Conservation (phyloP, 1,284 basidiomycete genomes). For the Cryptococcus neoformans region DNA sequence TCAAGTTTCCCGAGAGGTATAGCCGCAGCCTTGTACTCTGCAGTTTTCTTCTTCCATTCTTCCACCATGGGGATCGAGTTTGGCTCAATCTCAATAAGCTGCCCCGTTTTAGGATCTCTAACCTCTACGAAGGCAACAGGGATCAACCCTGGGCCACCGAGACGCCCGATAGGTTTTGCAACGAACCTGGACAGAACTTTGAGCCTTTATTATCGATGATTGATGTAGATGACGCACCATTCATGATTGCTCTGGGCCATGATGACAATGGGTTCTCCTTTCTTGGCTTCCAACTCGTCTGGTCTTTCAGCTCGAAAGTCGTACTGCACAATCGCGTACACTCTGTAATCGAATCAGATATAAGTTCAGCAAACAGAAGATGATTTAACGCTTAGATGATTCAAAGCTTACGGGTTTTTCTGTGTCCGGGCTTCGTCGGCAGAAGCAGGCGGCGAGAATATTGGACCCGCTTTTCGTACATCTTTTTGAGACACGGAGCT, state of each 20-base stretch:
- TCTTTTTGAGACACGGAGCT: slow-evolving; percentile 14
- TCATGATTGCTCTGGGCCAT: slow-evolving; percentile 53
- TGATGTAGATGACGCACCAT: slow-evolving; percentile 38
- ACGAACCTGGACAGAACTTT: slow-evolving; percentile 53
- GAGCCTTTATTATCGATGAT: neutral
- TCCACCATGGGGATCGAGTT: slow-evolving; percentile 87
- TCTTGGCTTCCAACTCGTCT: slow-evolving; percentile 93
- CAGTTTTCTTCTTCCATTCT: slow-evolving; percentile 96
- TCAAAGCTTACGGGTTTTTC: slow-evolving; percentile 19
- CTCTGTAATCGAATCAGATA: slow-evolving; percentile 19
- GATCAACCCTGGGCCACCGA: slow-evolving; percentile 94
- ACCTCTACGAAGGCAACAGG: slow-evolving; percentile 96
- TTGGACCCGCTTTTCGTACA: slow-evolving; percentile 12
- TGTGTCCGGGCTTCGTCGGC: slow-evolving; percentile 8
- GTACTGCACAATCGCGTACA: slow-evolving; percentile 91
- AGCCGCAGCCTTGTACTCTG: slow-evolving; percentile 92
- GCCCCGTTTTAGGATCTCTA: slow-evolving; percentile 82
- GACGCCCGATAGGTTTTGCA: slow-evolving; percentile 84
- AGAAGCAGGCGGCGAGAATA: slow-evolving; percentile 15
- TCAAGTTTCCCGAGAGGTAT: slow-evolving; percentile 92
- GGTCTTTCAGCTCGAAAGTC: slow-evolving; percentile 92
- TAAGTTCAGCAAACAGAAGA: too few relatives aligned
- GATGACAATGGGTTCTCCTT: slow-evolving; percentile 86
- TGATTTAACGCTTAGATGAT: too few relatives aligned
- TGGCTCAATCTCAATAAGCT: slow-evolving; percentile 65